Evolutionary conservation across 495 filamentous ascomycete species (phyloP).

Genomic region (Hypoxylon subgilvum): DNA sequence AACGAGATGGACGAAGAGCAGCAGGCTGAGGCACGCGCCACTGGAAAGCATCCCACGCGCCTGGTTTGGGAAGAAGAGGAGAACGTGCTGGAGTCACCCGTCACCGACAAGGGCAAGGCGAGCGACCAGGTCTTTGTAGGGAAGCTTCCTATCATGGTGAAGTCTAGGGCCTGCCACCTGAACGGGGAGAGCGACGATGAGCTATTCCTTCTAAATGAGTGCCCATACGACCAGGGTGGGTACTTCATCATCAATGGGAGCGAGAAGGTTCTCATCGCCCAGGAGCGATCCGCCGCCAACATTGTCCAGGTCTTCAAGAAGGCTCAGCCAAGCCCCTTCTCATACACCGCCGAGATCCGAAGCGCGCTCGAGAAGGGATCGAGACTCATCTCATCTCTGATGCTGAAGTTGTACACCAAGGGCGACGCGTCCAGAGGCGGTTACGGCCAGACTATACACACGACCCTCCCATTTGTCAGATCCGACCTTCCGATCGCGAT

Average conservation of each 20-base stretch:
- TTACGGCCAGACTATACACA: constrained; percentile 85
- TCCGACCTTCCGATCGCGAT: constrained; percentile 90
- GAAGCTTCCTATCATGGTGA: constrained; percentile 96
- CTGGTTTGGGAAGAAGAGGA: constrained; percentile 65
- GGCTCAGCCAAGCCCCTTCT: constrained; percentile 80
- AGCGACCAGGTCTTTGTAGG: constrained; percentile 74
- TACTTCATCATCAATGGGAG: constrained; percentile 99
- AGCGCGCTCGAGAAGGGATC: constrained; percentile 97
- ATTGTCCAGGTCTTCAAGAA: constrained; percentile 99
- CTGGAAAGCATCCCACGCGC: constrained; percentile 58
- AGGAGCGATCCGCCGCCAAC: constrained; percentile 95
- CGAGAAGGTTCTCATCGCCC: constrained; percentile 97
- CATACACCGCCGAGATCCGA: constrained; percentile 92
- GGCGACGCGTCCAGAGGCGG: constrained; percentile 76
- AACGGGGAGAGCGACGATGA: constrained; percentile 78
- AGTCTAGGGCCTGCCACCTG: constrained; percentile 90
- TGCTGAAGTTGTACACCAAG: constrained; percentile 85
- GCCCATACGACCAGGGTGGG: constrained; percentile 95
- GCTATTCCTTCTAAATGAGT: constrained; percentile 88
- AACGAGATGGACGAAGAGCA: constrained; percentile 69
- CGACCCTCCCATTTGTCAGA: constrained; percentile 90
- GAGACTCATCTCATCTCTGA: constrained; percentile 85
- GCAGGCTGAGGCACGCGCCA: constrained; percentile 52
- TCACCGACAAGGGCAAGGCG: constrained; percentile 47
- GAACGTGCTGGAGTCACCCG: constrained; percentile 39